These are phyloP conservation scores for Microdochium paspali DNA, from an alignment of 2,329 filamentous ascomycete genomes.

Conservation along the genomic window DNA sequence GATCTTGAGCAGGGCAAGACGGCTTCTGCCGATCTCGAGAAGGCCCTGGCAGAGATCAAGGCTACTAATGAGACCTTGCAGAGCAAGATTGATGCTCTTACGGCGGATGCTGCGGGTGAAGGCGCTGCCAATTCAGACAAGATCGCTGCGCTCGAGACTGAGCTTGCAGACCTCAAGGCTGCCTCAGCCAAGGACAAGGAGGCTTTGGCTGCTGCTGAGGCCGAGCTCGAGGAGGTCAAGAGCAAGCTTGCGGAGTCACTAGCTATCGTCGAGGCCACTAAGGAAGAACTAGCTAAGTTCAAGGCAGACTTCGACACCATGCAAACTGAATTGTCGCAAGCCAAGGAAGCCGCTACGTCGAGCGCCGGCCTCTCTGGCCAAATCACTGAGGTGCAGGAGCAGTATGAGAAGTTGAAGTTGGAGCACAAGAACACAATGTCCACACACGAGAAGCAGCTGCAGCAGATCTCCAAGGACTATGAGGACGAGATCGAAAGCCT, in stretches of 20 bases:
- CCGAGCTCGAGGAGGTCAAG: slow-evolving; percentile 26
- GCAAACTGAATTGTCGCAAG: slow-evolving; percentile 30
- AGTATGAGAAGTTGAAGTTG: slow-evolving; percentile 37
- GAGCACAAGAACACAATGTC: slow-evolving; percentile 29
- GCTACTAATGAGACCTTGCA: slow-evolving; percentile 42
- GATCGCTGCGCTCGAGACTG: slow-evolving; percentile 39
- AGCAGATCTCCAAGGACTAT: slow-evolving; percentile 50
- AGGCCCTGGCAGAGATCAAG: slow-evolving; percentile 39
- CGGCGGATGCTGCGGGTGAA: slow-evolving; percentile 35
- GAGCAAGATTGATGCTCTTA: slow-evolving; percentile 44
- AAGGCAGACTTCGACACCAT: slow-evolving; percentile 38
- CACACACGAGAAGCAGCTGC: slow-evolving; percentile 48
- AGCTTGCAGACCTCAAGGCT: slow-evolving; percentile 40
- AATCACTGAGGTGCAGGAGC: slow-evolving; percentile 16
- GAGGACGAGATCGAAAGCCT: slow-evolving; percentile 57
- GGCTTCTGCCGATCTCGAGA: slow-evolving; percentile 35
- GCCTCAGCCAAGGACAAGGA: slow-evolving; percentile 37
- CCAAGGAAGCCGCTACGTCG: slow-evolving; percentile 36
- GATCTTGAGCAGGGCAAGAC: slow-evolving; percentile 37
- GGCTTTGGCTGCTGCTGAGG: slow-evolving; percentile 35
- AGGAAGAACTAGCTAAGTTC: slow-evolving; percentile 36
- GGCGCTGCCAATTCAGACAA: slow-evolving; percentile 32
- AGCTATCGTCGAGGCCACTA: slow-evolving; percentile 17
- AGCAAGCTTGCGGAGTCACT: slow-evolving; percentile 20
- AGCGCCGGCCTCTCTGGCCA: slow-evolving; percentile 12